A percentile compares a stretch with the other conserved stretches of the same genome.
These are phyloP conservation scores for Aspergillus neotritici DNA, from an alignment of 2,329 filamentous ascomycete genomes.

Conservation along the genomic window DNA sequence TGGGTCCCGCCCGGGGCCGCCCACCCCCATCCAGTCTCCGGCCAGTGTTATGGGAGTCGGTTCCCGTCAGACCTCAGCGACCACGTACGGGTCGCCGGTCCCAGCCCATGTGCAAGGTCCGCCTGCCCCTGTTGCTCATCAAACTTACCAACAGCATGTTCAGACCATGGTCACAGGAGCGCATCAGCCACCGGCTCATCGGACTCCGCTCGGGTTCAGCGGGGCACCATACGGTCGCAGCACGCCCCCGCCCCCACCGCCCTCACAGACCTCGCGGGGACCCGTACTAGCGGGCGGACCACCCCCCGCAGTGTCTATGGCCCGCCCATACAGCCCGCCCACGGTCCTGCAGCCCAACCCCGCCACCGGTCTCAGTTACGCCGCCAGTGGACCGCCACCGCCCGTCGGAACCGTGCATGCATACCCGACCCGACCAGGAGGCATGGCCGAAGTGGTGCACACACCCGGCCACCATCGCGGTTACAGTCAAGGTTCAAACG, in stretches of 20 bases:
- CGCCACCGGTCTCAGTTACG: slow-evolving; percentile 26
- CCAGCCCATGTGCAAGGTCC: slow-evolving; percentile 18
- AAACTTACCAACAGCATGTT: slow-evolving; percentile 34
- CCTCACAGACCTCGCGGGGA: slow-evolving; percentile 23
- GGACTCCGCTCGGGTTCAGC: slow-evolving; percentile 26
- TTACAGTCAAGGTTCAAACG: slow-evolving; percentile 33
- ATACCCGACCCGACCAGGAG: slow-evolving; percentile 26
- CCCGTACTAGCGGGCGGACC: slow-evolving; percentile 20
- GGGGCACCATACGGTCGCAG: slow-evolving; percentile 29
- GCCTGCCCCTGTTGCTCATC: slow-evolving; percentile 17
- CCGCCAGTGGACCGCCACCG: slow-evolving; percentile 18
- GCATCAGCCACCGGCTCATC: slow-evolving; percentile 30
- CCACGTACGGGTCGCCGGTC: slow-evolving; percentile 23
- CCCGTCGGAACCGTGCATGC: slow-evolving; percentile 19
- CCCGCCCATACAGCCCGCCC: slow-evolving; percentile 38
- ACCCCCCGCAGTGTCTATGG: slow-evolving; percentile 23
- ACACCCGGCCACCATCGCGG: slow-evolving; percentile 29
- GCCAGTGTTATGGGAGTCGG: slow-evolving; percentile 24
- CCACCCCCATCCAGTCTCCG: slow-evolving; percentile 28
- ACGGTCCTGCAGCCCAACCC: slow-evolving; percentile 27
- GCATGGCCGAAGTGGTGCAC: slow-evolving; percentile 18
- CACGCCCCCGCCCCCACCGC: slow-evolving; percentile 33
- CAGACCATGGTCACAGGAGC: slow-evolving; percentile 35
- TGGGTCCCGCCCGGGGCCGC: slow-evolving; percentile 27
- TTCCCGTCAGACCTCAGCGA: slow-evolving; percentile 22